Evolutionary conservation across 2,329 filamentous ascomycete genomes (phyloP), one percentile per base, ranked within the genome.

Genomic region (Cytospora schulzeri): DNA sequence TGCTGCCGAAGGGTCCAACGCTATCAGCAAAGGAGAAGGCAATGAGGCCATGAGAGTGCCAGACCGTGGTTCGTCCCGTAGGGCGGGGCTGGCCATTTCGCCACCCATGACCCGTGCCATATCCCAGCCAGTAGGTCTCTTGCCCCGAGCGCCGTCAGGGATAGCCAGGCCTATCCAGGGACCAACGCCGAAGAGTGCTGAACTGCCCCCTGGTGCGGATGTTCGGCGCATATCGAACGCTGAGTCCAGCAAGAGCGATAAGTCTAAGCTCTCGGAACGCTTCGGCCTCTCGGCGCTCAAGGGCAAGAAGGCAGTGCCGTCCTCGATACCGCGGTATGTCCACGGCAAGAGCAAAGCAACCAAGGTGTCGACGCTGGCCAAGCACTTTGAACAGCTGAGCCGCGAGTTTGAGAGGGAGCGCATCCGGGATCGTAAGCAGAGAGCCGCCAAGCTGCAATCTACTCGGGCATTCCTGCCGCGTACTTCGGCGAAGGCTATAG

Each of bases 341-440:
- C 88, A 90, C 58, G 73, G 75, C 57, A 91, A 88, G 73, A 88
- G 85, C 70, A 89, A 88, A 69, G 85, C 89, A 60, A 87, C 91
- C 4, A 91, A 91, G 71, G 95, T 99, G 2, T 96, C 93, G 11
- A 93, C 89, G n/a, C 82, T 99, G 57, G 92, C 95, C 22, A 92
- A 92, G 70, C 95, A 98, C 75, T 98, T 99, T 73, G 96, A 99
- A 76, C 93, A 98, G 75, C 83, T 99, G 63, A 97, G 93, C 70
- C 89, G 93, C 28, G 96, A 99, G 73, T 99, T 99, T 70, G 93
- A 97, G 73, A 96, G 94, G 71, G 94, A 99, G 77, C 87, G 95
- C 53, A 86, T 96, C 69, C 89, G 91, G 57, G 94, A 98, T 75
- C 87, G 91, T 69, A 90, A 89, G 71, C 90, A 93, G 74, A 83